These are phyloP conservation scores for Dalbergia cultrata DNA, from an alignment of 306 rosid species.

Conservation along the genomic window DNA sequence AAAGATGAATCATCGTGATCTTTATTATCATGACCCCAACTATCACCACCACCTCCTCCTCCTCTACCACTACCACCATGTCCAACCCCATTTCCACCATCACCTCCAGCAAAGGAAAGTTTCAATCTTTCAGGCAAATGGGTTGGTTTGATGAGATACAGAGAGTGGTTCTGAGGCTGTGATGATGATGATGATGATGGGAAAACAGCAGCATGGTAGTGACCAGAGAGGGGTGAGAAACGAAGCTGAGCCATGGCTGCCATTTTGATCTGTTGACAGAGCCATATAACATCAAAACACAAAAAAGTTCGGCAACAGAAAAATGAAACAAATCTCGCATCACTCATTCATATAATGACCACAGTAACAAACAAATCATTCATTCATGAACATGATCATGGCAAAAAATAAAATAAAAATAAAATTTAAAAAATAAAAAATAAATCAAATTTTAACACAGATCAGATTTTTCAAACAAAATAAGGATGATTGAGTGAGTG, in stretches of 20 bases:
- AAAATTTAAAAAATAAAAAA: no score
- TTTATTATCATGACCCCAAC: conserved; percentile 42
- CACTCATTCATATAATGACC: conserved; percentile 5
- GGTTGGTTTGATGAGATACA: conserved; percentile 46
- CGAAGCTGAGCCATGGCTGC: conserved; percentile 72
- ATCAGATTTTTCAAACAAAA: not conserved
- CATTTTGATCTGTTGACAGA: conserved; percentile 61
- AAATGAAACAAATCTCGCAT: conserved; percentile 25
- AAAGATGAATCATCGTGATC: conserved; percentile 51
- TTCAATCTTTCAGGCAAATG: conserved; percentile 50
- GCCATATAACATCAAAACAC: conserved; percentile 20
- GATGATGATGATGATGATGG: conserved; percentile 39
- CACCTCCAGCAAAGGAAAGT: conserved; percentile 63
- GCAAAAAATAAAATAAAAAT: no score
- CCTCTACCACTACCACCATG: conserved; percentile 54
- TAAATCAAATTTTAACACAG: not conserved
- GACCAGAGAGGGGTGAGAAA: conserved; percentile 55
- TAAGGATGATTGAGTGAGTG: not conserved
- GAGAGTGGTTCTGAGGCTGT: conserved; percentile 46
- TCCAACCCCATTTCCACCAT: conserved; percentile 59
- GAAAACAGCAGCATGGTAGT: conserved; percentile 51
- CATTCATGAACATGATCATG: conserved; percentile 5
- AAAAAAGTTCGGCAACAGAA: conserved; percentile 24
- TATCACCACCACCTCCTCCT: conserved; percentile 19
- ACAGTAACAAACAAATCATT: conserved; percentile 16